Evolutionary conservation across 306 rosid species (phyloP).

Genomic region (Fragaria vesca): DNA sequence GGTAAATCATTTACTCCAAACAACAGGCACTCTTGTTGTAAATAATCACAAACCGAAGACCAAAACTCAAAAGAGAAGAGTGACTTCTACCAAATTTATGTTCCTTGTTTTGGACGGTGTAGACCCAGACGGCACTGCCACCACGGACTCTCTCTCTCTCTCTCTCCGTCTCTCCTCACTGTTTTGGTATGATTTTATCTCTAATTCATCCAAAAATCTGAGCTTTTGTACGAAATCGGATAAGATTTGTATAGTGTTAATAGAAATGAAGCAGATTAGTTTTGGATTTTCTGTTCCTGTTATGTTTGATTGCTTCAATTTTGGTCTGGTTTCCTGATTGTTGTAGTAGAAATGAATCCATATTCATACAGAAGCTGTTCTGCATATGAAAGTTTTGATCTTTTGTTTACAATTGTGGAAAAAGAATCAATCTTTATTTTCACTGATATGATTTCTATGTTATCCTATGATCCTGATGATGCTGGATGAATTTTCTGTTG

Average conservation of each 20-base stretch:
- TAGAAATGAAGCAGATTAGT: neutral
- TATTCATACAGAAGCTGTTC: neutral
- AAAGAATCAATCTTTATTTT: neutral
- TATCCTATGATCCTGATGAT: neutral
- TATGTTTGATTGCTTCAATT: neutral
- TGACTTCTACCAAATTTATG: neutral
- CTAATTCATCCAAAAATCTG: slow-evolving; percentile 2
- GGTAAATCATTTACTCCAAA: neutral
- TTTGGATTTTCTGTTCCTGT: neutral
- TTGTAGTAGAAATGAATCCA: neutral
- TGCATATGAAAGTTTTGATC: neutral
- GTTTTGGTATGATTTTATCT: slow-evolving; percentile 27
- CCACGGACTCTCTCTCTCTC: slow-evolving; percentile 18
- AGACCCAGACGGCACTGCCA: slow-evolving; percentile 29
- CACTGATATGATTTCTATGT: neutral
- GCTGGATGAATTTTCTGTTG: slow-evolving; percentile 13
- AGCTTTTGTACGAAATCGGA: neutral
- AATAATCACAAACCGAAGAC: neutral
- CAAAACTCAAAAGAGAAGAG: neutral
- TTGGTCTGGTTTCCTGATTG: neutral
- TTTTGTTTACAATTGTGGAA: neutral
- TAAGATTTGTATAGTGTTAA: neutral
- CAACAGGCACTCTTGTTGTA: neutral
- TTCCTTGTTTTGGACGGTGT: slow-evolving; percentile 16
- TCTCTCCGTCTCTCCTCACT: slow-evolving; percentile 1